Evolutionary conservation across 768 basidiomycete genomes (phyloP), one percentile per base, ranked within the genome.

Genomic region (Panaeolus cyanescens): DNA sequence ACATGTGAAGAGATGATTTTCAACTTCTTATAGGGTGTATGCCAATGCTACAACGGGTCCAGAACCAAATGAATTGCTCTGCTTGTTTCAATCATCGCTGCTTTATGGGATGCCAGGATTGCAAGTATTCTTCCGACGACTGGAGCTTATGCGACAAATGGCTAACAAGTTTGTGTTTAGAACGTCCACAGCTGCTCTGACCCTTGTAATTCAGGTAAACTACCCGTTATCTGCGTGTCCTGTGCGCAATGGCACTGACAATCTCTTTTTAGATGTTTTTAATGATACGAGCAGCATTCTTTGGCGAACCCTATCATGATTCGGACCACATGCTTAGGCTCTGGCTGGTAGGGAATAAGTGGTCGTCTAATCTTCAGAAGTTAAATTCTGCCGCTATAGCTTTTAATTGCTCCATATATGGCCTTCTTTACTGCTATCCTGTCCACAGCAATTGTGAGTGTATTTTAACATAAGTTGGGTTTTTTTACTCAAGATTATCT

Each of bases 81-180:
- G 82, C 63, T 67, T 83, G 4, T 66, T 81, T 10, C 82, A 82
- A 62, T 79, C 81, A 4, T 80, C 81, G 5, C 67, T 83, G 54
- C 68, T 83, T 17, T 82, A 83, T 61, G 81, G 80, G 5, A 75
- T 79, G 68, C 81, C 82, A n/a, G 72, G 79, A 0, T 70, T 83
- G 82, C 81, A 62, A 62, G 79, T 70, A 5, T 34, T 19, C 13
- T 45, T 36, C 10, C 13, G 39, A 28, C 12, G 2, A 15, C 57
- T 32, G 34, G 32, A 32, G 17, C n/a, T 50, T 45, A 34, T 32
- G 25, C 12, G 30, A 33, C 25, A 37, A 39, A 9, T 19, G 40
- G 32, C 28, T 12, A 13, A 20, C 17, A 42, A 45, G 8, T 33
- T 20, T 42, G 30, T 34, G 19, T 40, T 3, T 50, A 84, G 83